Percentiles rank a stretch among this genome's conserved stretches.
Evolutionary conservation across 768 basidiomycete species (phyloP).

Genomic region (Rhodotorula paludigena): DNA sequence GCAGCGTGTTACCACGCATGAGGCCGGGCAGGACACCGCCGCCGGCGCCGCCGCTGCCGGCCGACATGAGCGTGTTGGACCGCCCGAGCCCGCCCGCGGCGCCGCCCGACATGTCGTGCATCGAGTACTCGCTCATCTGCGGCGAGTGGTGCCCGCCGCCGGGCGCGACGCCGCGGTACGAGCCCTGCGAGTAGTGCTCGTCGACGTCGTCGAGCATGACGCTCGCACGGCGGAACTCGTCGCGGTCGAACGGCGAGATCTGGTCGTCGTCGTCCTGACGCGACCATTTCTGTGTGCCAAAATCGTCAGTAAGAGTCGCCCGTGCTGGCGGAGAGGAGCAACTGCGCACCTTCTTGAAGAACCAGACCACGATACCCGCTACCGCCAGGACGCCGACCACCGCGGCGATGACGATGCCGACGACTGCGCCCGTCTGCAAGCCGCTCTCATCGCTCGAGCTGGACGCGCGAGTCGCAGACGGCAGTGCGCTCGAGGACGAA

Average conservation of each 20-base stretch:
- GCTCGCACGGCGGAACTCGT: slow-evolving; percentile 30
- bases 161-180: background rate
- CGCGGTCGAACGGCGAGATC: slow-evolving; percentile 36
- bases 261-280: slow-evolving; percentile 26
- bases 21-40: slow-evolving; percentile 21
- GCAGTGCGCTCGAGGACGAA: slow-evolving; percentile 2
- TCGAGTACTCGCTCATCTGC: slow-evolving; percentile 35
- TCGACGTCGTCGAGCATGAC: slow-evolving; percentile 37
- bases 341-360: slow-evolving; percentile 24
- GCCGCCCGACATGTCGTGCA: background rate
- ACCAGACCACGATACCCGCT: slow-evolving; percentile 13
- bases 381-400: slow-evolving; percentile 27
- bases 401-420: slow-evolving; percentile 33
- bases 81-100: slow-evolving; percentile 5
- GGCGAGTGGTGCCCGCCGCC: slow-evolving; percentile 23
- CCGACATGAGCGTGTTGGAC: slow-evolving; percentile 13
- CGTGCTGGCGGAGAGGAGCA: too few relatives aligned
- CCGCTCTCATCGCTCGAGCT: slow-evolving; percentile 49
- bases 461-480: slow-evolving; percentile 53
- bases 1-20: slow-evolving; percentile 20
- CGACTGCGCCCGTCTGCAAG: slow-evolving; percentile 53
- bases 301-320: background rate
- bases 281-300: background rate
- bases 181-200: slow-evolving; percentile 1
- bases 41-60: background rate